A percentile compares a stretch with the other conserved stretches of the same genome.
Evolutionary conservation across 2,329 filamentous ascomycete genomes (phyloP).

Genomic region (Clonostachys rosea): DNA sequence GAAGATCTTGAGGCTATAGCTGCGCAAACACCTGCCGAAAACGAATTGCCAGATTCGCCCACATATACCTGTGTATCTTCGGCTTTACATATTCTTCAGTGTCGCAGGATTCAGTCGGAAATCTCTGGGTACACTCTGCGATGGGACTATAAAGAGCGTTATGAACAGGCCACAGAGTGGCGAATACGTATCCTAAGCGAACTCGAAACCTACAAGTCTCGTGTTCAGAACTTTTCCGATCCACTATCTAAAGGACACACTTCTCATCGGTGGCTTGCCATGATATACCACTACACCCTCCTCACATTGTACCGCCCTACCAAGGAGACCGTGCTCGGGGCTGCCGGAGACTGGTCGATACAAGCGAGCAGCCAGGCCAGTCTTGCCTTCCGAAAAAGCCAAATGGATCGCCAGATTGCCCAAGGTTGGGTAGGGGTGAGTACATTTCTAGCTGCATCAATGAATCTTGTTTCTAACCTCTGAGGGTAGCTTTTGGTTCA

Average conservation of each 20-base stretch:
- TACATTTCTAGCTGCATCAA: background rate
- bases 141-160: conserved; percentile 11
- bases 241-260: conserved; percentile 10
- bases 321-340: conserved; percentile 8
- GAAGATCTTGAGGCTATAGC: conserved; percentile 8
- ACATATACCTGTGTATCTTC: conserved; percentile 14
- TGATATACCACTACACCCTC: conserved; percentile 21
- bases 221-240: conserved; percentile 12
- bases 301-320: conserved; percentile 18
- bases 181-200: conserved; percentile 13
- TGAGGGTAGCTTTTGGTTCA: conserved; percentile 12
- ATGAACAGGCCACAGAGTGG: conserved; percentile 11
- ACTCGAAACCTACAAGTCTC: conserved; percentile 13
- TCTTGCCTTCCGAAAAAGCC: conserved; percentile 18
- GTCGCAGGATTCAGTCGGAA: conserved; percentile 18
- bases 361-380: conserved; percentile 17
- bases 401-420: conserved; percentile 15
- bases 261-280: conserved; percentile 16
- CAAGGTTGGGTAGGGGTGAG: conserved; percentile 16
- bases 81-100: conserved; percentile 15
- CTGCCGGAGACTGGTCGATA: conserved; percentile 16
- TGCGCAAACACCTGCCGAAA: conserved; percentile 3
- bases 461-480: background rate
- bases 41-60: conserved; percentile 4
- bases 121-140: conserved; percentile 15